These are phyloP conservation scores for Xylaria sp. DNA, from an alignment of 495 filamentous ascomycete genomes.

Conservation along the genomic window DNA sequence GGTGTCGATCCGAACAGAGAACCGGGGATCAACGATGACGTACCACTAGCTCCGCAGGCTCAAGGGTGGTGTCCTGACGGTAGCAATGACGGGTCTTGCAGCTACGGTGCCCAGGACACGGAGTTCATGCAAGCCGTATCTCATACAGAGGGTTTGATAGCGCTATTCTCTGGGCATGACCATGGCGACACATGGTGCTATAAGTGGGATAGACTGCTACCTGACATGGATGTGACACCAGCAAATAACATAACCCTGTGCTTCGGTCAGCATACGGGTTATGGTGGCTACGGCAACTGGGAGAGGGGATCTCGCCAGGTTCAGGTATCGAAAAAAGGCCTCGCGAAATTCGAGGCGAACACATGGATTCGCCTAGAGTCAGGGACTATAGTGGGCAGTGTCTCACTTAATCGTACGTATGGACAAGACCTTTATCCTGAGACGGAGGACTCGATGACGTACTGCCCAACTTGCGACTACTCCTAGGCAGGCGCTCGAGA, in stretches of 20 bases:
- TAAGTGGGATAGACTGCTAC: slow-evolving; percentile 48
- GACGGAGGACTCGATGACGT: slow-evolving; percentile 47
- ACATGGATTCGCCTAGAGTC: slow-evolving; percentile 74
- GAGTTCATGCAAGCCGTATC: slow-evolving; percentile 71
- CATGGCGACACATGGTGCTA: slow-evolving; percentile 73
- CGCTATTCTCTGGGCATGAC: slow-evolving; percentile 72
- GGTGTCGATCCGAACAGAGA: slow-evolving; percentile 50
- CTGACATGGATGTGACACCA: slow-evolving; percentile 41
- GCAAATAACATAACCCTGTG: slow-evolving; percentile 59
- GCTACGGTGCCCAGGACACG: slow-evolving; percentile 62
- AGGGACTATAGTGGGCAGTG: slow-evolving; percentile 58
- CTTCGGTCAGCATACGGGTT: slow-evolving; percentile 74
- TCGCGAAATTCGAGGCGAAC: slow-evolving; percentile 53
- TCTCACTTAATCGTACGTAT: slow-evolving; percentile 74
- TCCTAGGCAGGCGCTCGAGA: background rate
- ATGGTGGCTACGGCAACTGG: slow-evolving; percentile 74
- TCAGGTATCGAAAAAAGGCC: slow-evolving; percentile 47
- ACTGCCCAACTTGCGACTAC: slow-evolving; percentile 40
- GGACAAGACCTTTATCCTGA: slow-evolving; percentile 64
- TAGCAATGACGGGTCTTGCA: slow-evolving; percentile 42
- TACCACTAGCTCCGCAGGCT: slow-evolving; percentile 56
- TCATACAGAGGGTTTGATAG: slow-evolving; percentile 63
- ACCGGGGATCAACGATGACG: slow-evolving; percentile 73
- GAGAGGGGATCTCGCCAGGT: slow-evolving; percentile 67
- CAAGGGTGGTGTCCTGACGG: slow-evolving; percentile 60